Conservation (phyloP, 78 protist genomes). For the Cyanophora paradoxa region DNA sequence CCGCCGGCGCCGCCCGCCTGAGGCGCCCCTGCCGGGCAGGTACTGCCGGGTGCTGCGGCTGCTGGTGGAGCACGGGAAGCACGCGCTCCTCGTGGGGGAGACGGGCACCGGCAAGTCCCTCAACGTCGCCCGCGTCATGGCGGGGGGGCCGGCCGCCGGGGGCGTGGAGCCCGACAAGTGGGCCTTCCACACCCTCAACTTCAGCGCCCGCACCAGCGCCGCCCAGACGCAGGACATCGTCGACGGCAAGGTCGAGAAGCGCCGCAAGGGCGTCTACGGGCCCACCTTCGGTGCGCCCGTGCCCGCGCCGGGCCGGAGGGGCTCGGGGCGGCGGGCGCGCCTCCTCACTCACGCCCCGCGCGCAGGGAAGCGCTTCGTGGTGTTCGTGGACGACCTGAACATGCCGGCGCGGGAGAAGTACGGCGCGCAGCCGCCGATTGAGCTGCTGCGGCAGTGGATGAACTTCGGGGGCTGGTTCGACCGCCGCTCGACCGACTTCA, state of each 20-base stretch:
- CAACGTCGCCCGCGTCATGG: no score
- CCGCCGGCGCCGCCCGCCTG: no score
- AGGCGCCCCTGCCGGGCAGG: no score
- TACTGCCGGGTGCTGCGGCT: conserved; percentile 22
- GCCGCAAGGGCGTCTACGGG: conserved; percentile 12
- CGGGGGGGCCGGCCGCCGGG: neutral
- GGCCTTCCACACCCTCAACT: no score
- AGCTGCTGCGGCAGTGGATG: conserved; percentile 59
- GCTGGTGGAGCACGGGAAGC: neutral
- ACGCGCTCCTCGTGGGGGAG: conserved; percentile 17
- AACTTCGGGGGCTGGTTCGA: conserved; percentile 59
- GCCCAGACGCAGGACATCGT: conserved; percentile 46
- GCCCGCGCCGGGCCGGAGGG: neutral
- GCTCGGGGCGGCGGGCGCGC: no score
- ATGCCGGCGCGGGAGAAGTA: conserved; percentile 77
- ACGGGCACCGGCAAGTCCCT: conserved; percentile 51
- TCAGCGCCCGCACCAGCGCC: conserved; percentile 60
- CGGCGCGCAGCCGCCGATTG: conserved; percentile 83
- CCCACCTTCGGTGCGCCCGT: conserved; percentile 18
- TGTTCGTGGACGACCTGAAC: conserved; percentile 82
- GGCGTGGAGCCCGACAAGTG: neutral
- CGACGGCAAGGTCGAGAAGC: conserved; percentile 47
- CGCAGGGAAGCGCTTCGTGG: conserved; percentile 38
- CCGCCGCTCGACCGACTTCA: conserved; percentile 7
- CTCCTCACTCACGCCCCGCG: no score